Conservation (phyloP, 1,139 yeast genomes). For the Kluyveromyces sp. region DNA sequence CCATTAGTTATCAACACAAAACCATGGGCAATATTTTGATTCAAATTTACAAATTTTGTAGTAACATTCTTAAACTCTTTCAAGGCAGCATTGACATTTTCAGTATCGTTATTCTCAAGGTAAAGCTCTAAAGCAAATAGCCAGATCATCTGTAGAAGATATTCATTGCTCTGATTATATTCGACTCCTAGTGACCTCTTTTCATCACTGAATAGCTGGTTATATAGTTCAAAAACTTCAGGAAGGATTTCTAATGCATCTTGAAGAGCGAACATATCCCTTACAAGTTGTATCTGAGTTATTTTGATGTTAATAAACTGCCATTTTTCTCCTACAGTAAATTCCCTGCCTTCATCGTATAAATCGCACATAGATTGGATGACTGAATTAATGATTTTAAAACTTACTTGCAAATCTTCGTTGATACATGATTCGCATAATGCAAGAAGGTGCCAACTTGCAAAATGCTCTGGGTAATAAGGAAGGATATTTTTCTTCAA, state of each 20-base stretch:
- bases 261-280: conserved; percentile 52
- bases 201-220: conserved; percentile 41
- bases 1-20: conserved; percentile 34
- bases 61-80: conserved; percentile 54
- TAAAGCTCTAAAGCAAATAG: conserved; percentile 65
- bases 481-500: conserved; percentile 31
- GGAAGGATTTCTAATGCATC: conserved; percentile 59
- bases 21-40: conserved; percentile 50
- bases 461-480: conserved; percentile 35
- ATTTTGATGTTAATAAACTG: conserved; percentile 64
- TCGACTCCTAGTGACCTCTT: conserved; percentile 12
- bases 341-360: conserved; percentile 15
- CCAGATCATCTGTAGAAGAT: conserved; percentile 60
- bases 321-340: conserved; percentile 37
- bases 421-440: conserved; percentile 42
- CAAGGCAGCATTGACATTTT: conserved; percentile 66
- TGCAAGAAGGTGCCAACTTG: conserved; percentile 46
- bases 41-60: conserved; percentile 29
- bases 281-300: conserved; percentile 67
- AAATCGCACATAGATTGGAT: conserved; percentile 27
- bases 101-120: conserved; percentile 44
- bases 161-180: conserved; percentile 22
- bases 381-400: conserved; percentile 38
- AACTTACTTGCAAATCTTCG: conserved; percentile 41
- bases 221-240: conserved; percentile 56